Conservation (phyloP, 192 early-diverging fungal species). For the Piromyces sp. region DNA sequence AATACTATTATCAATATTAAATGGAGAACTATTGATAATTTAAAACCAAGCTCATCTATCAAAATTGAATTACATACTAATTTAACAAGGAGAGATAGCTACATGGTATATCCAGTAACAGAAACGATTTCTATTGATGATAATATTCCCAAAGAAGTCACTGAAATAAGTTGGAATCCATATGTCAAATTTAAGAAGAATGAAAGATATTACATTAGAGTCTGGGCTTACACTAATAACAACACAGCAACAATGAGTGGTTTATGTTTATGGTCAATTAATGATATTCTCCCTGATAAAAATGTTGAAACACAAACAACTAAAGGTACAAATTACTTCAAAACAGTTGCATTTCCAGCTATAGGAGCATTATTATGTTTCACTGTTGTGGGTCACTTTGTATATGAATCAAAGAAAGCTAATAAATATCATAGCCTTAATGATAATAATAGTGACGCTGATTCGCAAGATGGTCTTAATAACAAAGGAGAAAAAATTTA, state of each 20-base stretch:
- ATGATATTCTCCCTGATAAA: background rate
- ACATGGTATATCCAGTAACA: background rate
- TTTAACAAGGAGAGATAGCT: background rate
- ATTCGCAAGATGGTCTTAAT: background rate
- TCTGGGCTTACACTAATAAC: background rate
- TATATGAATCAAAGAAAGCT: background rate
- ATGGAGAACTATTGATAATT: background rate
- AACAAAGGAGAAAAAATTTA: background rate
- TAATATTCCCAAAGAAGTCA: background rate
- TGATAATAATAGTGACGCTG: background rate
- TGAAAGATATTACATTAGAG: background rate
- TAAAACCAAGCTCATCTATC: background rate
- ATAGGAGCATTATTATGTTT: background rate
- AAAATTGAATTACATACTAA: background rate
- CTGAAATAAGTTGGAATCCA: background rate
- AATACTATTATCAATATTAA: background rate
- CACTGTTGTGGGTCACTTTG: background rate
- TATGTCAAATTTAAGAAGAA: background rate
- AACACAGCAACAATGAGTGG: background rate
- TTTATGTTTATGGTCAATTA: background rate
- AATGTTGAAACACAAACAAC: background rate
- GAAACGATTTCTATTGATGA: background rate
- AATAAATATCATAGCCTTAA: background rate
- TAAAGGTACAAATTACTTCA: background rate
- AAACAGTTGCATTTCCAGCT: background rate